phyloP scores from a whole-genome alignment of 2,329 filamentous ascomycete species.

The Talaromyces sp. region DNA sequence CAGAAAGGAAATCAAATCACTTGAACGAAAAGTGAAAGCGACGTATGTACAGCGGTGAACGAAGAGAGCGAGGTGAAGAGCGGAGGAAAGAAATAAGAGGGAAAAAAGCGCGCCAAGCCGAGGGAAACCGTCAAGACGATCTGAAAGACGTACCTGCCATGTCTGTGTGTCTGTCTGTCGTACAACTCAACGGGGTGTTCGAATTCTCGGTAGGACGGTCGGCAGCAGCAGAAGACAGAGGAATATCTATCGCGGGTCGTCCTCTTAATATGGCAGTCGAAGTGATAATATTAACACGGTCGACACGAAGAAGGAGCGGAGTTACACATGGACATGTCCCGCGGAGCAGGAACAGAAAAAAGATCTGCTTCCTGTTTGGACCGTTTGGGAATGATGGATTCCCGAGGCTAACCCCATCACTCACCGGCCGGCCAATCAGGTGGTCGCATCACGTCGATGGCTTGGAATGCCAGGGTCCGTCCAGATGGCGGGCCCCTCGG shows the following conservation, averaged over 20 bases:
- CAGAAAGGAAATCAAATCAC: not conserved
- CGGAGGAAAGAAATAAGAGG: not conserved
- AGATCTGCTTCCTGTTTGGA: conserved; percentile 4
- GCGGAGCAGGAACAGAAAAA: not conserved
- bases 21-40: not conserved
- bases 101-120: conserved; percentile 2
- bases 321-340: not conserved
- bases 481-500: not conserved
- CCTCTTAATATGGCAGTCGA: not conserved
- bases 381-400: not conserved
- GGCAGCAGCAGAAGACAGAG: not conserved
- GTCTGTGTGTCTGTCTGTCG: not conserved
- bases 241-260: not conserved
- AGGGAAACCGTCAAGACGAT: not conserved
- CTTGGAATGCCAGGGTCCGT: not conserved
- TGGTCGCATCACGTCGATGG: not conserved
- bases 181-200: not conserved
- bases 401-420: not conserved
- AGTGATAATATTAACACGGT: not conserved
- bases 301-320: not conserved
- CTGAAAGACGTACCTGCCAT: conserved; percentile 2
- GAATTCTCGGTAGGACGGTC: not conserved
- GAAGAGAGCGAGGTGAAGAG: not conserved
- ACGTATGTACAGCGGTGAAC: not conserved
- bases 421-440: not conserved